These are phyloP conservation scores for Quercus suber DNA, from an alignment of 306 rosid species.

Conservation along the genomic window DNA sequence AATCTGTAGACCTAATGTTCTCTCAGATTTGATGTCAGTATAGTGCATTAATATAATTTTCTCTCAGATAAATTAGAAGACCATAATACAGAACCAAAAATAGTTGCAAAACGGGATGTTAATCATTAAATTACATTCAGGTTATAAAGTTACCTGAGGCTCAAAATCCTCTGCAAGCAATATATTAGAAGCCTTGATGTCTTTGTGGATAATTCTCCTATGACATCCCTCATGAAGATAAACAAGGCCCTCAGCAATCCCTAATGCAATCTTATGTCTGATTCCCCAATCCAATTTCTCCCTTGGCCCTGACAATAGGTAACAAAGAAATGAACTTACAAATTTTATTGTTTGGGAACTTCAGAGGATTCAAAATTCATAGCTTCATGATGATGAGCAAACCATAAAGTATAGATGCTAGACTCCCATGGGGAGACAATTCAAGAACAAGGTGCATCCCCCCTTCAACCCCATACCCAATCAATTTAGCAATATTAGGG, in stretches of 20 bases:
- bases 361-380: not conserved
- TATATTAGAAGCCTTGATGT: slow-evolving; percentile 93
- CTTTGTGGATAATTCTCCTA: slow-evolving; percentile 95
- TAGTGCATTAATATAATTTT: not conserved
- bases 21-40: no score
- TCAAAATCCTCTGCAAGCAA: slow-evolving; percentile 85
- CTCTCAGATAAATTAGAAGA: not conserved
- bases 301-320: slow-evolving; percentile 55
- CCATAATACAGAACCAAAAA: not conserved
- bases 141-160: slow-evolving; percentile 63
- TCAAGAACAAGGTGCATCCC: slow-evolving; percentile 99
- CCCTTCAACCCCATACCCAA: slow-evolving; percentile 97
- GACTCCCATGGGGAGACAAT: slow-evolving; percentile 91
- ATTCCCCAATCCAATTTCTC: slow-evolving; percentile 74
- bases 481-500: slow-evolving; percentile 85
- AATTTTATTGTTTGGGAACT: slow-evolving; percentile 12
- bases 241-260: slow-evolving; percentile 85
- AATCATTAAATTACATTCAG: slow-evolving; percentile 4
- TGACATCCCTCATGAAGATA: slow-evolving; percentile 95
- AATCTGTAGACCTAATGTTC: no score
- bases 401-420: slow-evolving; percentile 88
- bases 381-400: slow-evolving; percentile 21
- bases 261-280: slow-evolving; percentile 70
- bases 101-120: not conserved
- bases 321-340: not conserved